phyloP scores from a whole-genome alignment of 2,329 filamentous ascomycete species.

The Pseudogymnoascus sp. region DNA sequence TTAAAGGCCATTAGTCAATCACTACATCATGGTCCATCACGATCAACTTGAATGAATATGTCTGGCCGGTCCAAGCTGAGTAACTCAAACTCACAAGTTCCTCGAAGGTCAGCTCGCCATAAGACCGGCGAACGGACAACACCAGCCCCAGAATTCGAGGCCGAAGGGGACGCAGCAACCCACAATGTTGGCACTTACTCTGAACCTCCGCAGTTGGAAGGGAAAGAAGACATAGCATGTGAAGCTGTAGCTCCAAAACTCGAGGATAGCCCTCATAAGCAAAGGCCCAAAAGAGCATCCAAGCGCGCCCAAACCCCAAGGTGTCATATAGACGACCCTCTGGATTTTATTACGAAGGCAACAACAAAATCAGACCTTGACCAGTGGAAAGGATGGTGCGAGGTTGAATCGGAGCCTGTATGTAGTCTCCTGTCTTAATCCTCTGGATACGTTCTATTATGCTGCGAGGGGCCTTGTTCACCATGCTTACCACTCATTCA shows the following conservation, averaged over 20 bases:
- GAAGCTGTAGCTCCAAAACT: not conserved
- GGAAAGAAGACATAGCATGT: not conserved
- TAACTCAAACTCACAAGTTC: constrained; percentile 2
- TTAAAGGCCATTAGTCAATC: not conserved
- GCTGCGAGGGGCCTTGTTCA: not conserved
- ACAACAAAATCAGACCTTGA: constrained; percentile 46
- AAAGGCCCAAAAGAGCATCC: not conserved
- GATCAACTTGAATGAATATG: not conserved
- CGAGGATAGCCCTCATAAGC: not conserved
- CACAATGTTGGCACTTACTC: not conserved
- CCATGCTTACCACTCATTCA: constrained; percentile 29
- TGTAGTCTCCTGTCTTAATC: constrained; percentile 23
- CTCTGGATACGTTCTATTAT: not conserved
- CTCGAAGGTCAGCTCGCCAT: not conserved
- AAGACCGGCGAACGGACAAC: not conserved
- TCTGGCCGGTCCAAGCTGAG: not conserved
- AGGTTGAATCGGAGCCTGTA: constrained; percentile 86
- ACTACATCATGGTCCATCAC: not conserved
- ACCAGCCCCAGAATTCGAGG: not conserved
- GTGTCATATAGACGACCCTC: constrained; percentile 11
- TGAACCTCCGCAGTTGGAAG: not conserved
- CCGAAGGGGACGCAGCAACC: not conserved
- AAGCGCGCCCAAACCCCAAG: not conserved
- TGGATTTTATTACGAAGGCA: constrained; percentile 33
- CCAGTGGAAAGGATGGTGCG: constrained; percentile 67